A percentile compares a stretch with the other conserved stretches of the same genome.
phyloP scores from a whole-genome alignment of 805 yeast genomes.

The Starmerella apicola region DNA sequence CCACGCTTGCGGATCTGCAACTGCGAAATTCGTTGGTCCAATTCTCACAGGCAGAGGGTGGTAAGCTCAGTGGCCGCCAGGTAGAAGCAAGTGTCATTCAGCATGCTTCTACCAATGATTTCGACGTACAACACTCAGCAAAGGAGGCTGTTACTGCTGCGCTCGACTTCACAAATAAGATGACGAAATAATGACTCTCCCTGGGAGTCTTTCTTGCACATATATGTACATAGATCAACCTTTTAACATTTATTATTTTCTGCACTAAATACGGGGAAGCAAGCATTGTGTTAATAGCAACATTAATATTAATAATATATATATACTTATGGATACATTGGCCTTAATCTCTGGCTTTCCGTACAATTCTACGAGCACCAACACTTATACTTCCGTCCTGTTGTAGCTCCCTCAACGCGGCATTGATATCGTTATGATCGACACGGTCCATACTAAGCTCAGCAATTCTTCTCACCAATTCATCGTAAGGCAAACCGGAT shows the following conservation, averaged over 20 bases:
- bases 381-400: constrained; percentile 19
- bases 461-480: constrained; percentile 15
- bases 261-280: no score
- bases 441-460: constrained; percentile 19
- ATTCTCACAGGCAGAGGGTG: constrained; percentile 42
- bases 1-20: constrained; percentile 36
- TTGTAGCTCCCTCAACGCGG: constrained; percentile 15
- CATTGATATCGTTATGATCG: constrained; percentile 13
- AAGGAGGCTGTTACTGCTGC: constrained; percentile 13
- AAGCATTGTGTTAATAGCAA: not conserved
- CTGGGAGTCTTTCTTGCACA: no score
- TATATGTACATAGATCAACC: no score
- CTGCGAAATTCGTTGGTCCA: constrained; percentile 31
- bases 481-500: constrained; percentile 17
- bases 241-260: no score
- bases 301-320: no score
- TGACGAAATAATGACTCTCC: no score
- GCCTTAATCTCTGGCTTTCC: constrained; percentile 5
- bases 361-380: constrained; percentile 15
- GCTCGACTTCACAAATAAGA: constrained; percentile 8
- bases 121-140: constrained; percentile 7
- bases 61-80: constrained; percentile 42
- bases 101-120: constrained; percentile 9
- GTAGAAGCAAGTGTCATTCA: constrained; percentile 40
- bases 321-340: not conserved